phyloP scores from a whole-genome alignment of 257 asterid species.

The Solanum bulbocastanum region DNA sequence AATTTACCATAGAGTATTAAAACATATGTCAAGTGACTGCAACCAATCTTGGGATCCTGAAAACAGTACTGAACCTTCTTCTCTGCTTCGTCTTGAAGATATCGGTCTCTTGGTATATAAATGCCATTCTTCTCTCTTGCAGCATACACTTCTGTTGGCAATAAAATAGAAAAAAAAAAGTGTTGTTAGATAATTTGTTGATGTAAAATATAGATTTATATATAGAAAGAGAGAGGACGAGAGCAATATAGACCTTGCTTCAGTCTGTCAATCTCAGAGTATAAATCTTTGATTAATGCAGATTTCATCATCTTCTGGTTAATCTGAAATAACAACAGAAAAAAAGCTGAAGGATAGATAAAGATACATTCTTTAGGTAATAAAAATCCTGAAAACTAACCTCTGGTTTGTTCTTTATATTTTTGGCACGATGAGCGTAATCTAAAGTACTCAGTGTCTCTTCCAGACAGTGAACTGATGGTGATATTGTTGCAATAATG shows the following conservation, averaged over 20 bases:
- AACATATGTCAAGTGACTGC: not conserved
- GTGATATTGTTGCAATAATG: conserved; percentile 10
- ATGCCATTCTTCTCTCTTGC: conserved; percentile 98
- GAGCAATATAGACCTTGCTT: conserved; percentile 66
- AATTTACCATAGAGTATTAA: conserved; percentile 1
- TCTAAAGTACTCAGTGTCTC: conserved; percentile 16
- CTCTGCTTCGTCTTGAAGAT: conserved; percentile 98
- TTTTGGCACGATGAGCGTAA: conserved; percentile 7
- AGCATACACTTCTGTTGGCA: conserved; percentile 81
- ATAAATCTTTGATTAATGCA: conserved; percentile 58
- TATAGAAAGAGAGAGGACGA: not conserved
- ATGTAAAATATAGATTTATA: not conserved
- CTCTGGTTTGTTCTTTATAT: conserved; percentile 29
- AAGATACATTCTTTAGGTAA: not conserved
- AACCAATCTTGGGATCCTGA: not conserved
- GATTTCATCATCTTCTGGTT: conserved; percentile 49
- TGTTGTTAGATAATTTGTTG: not conserved
- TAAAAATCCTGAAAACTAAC: not conserved
- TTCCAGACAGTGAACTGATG: conserved; percentile 9
- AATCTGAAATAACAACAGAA: not conserved
- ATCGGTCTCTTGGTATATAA: conserved; percentile 93
- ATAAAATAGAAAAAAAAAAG: not conserved
- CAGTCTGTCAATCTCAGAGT: conserved; percentile 32
- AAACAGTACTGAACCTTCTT: conserved; percentile 51
- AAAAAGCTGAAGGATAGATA: not conserved